Conservation (phyloP, 768 basidiomycete species). For the Suillus spraguei region DNA sequence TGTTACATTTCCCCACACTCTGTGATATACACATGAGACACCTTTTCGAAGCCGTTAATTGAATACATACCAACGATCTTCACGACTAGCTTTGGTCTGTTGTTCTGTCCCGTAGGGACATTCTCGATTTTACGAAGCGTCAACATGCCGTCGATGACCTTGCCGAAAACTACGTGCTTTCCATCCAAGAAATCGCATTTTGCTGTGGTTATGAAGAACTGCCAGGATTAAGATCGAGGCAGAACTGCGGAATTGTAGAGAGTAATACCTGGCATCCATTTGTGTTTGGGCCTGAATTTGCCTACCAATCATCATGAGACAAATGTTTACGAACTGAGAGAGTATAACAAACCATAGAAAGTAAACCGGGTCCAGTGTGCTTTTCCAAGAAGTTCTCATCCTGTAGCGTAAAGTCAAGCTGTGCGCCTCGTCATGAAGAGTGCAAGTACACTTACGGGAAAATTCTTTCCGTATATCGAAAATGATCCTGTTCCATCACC, state of each 20-base stretch:
- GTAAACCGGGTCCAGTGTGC: conserved; percentile 80
- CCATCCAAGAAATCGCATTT: conserved; percentile 96
- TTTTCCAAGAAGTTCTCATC: conserved; percentile 96
- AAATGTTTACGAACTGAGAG: conserved; percentile 1
- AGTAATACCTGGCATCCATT: conserved; percentile 81
- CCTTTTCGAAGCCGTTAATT: not conserved
- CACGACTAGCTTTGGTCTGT: conserved; percentile 84
- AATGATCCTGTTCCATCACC: conserved; percentile 95
- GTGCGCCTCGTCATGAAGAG: not conserved
- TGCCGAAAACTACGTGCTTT: conserved; percentile 93
- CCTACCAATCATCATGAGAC: conserved; percentile 47
- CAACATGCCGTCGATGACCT: conserved; percentile 90
- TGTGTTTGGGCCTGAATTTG: conserved; percentile 92
- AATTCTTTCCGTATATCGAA: conserved; percentile 96
- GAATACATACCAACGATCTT: conserved; percentile 75
- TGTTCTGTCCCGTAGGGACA: conserved; percentile 89
- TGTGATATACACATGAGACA: conserved; percentile 21
- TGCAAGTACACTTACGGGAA: conserved; percentile 58
- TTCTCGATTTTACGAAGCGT: conserved; percentile 96
- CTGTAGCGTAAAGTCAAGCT: conserved; percentile 37
- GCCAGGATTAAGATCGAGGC: conserved; percentile 9
- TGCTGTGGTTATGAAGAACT: conserved; percentile 97
- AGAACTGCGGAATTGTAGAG: not conserved
- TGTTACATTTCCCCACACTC: conserved; percentile 64
- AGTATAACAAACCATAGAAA: conserved; percentile 78